These are phyloP conservation scores for Trypanosomatidae sp. DNA, from an alignment of 208 protist species.

Conservation along the genomic window DNA sequence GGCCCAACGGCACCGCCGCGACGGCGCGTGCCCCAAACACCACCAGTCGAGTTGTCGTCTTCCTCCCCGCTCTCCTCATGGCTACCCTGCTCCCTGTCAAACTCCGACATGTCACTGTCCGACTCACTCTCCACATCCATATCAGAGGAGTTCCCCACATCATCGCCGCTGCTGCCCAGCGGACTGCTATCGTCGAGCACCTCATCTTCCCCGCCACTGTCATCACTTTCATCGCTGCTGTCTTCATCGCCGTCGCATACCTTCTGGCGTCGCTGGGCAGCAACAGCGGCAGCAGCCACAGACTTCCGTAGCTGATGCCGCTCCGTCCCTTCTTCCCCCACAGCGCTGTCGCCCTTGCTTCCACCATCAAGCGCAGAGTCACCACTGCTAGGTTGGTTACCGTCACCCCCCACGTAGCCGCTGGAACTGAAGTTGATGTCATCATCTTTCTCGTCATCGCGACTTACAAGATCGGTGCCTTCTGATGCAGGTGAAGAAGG, in stretches of 20 bases:
- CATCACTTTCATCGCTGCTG: conserved; percentile 2
- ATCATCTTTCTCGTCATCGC: conserved; percentile 10
- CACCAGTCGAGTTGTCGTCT: background rate
- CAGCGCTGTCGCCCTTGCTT: conserved; percentile 25
- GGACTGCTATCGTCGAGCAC: background rate
- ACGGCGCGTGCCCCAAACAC: background rate
- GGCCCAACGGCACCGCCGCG: background rate
- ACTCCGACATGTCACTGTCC: conserved; percentile 15
- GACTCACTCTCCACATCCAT: conserved; percentile 6
- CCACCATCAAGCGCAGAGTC: conserved; percentile 26
- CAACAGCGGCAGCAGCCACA: conserved; percentile 15
- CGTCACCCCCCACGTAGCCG: conserved; percentile 53
- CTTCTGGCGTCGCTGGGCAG: background rate
- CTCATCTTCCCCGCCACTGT: conserved; percentile 5
- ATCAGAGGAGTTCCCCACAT: background rate
- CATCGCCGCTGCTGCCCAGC: background rate
- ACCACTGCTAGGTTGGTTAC: conserved; percentile 57
- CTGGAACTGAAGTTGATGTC: conserved; percentile 28
- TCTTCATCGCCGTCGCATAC: background rate
- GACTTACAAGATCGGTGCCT: background rate
- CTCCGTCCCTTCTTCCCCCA: conserved; percentile 26
- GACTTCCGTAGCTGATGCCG: conserved; percentile 26
- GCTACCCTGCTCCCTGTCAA: conserved; percentile 6
- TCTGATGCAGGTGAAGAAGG: background rate
- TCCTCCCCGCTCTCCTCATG: conserved; percentile 25